A percentile compares a stretch with the other conserved stretches of the same genome.
These are phyloP conservation scores for Ophioceras dolichostomum DNA, from an alignment of 2,329 filamentous ascomycete species.

Conservation along the genomic window DNA sequence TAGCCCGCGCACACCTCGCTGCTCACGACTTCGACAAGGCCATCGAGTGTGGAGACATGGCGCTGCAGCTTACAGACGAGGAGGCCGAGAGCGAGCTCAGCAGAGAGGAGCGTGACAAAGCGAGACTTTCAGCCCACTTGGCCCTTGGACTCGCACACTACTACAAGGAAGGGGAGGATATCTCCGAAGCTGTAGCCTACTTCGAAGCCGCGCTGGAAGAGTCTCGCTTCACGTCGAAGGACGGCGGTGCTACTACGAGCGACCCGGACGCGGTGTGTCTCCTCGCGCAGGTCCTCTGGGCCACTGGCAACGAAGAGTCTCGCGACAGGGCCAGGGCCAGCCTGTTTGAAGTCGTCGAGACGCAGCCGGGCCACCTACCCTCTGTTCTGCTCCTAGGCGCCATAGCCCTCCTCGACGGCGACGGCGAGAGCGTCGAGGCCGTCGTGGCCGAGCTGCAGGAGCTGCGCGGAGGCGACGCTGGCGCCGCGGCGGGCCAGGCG, in stretches of 20 bases:
- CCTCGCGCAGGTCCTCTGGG: conserved; percentile 87
- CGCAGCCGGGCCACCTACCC: conserved; percentile 61
- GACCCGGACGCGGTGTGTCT: conserved; percentile 80
- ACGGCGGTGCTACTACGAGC: conserved; percentile 15
- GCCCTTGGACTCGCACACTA: conserved; percentile 78
- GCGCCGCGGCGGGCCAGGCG: conserved; percentile 51
- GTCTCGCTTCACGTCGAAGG: conserved; percentile 28
- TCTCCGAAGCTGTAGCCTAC: conserved; percentile 60
- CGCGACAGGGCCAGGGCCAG: conserved; percentile 65
- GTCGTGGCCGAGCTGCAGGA: conserved; percentile 65
- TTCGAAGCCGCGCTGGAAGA: conserved; percentile 74
- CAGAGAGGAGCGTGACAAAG: conserved; percentile 51
- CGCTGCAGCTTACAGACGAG: conserved; percentile 66
- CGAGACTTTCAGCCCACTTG: conserved; percentile 73
- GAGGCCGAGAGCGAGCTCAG: conserved; percentile 55
- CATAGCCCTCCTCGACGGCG: conserved; percentile 70
- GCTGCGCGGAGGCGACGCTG: conserved; percentile 54
- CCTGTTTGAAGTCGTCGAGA: conserved; percentile 70
- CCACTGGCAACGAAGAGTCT: conserved; percentile 64
- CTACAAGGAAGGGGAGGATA: conserved; percentile 49
- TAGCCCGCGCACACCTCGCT: conserved; percentile 74
- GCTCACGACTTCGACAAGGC: conserved; percentile 52
- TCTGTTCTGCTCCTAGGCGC: conserved; percentile 73
- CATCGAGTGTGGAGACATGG: conserved; percentile 67
- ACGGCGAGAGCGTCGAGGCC: conserved; percentile 67